A percentile compares a stretch with the other conserved stretches of the same genome.
Evolutionary conservation across 2,329 filamentous ascomycete species (phyloP).

Genomic region (Leptographium wingfieldii): DNA sequence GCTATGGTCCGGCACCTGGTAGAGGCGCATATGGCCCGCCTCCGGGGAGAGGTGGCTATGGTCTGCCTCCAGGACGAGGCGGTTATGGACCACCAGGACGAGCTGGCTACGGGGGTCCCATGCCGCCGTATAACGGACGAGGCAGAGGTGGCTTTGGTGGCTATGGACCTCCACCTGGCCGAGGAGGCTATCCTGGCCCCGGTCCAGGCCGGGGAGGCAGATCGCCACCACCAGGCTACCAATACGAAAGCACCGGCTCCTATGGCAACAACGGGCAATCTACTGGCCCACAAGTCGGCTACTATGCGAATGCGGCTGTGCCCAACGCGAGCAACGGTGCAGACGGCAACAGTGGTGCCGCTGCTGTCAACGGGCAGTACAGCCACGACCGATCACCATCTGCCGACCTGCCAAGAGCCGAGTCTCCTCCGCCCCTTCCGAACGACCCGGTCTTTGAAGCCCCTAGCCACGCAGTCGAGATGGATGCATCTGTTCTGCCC

Average conservation of each 20-base stretch:
- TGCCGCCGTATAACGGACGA: conserved; percentile 14
- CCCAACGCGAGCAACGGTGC: background rate
- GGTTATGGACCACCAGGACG: conserved; percentile 21
- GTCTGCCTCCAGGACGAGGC: conserved; percentile 23
- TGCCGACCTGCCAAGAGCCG: conserved; percentile 42
- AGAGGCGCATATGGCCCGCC: conserved; percentile 30
- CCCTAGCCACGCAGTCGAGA: conserved; percentile 60
- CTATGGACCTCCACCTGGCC: background rate
- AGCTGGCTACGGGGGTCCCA: conserved; percentile 21
- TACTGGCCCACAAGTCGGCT: conserved; percentile 24
- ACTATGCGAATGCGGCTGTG: conserved; percentile 19
- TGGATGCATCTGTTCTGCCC: conserved; percentile 57
- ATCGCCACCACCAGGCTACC: conserved; percentile 32
- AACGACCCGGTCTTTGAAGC: conserved; percentile 24
- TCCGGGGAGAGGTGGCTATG: conserved; percentile 23
- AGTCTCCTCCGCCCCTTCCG: conserved; percentile 50
- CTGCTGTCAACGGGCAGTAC: conserved; percentile 27
- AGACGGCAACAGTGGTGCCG: background rate
- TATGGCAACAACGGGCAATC: conserved; percentile 20
- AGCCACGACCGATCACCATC: conserved; percentile 23
- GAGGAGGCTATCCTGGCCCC: conserved; percentile 10
- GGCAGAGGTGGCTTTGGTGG: background rate
- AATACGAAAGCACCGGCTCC: conserved; percentile 22
- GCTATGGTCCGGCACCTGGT: conserved; percentile 29
- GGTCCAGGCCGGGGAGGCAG: conserved; percentile 27